phyloP scores from a whole-genome alignment of 176 grass and related monocot genomes.

The Triticum dicoccoides region DNA sequence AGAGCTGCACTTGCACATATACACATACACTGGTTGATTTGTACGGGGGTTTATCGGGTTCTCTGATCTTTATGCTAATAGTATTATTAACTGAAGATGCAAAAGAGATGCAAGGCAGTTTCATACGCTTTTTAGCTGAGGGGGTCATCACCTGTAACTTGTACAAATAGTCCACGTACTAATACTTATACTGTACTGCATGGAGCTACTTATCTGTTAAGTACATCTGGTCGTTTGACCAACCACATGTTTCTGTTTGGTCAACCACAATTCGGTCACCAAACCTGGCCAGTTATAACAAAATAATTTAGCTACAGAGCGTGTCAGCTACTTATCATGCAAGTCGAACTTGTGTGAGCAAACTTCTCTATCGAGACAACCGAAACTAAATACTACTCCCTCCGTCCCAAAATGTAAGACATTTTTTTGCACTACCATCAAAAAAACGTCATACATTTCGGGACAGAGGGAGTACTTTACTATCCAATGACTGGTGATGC shows the following conservation, averaged over 20 bases:
- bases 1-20: not conserved
- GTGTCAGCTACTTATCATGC: not conserved
- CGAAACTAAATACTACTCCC: not conserved
- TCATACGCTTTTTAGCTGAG: no score
- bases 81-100: not conserved
- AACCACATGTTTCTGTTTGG: slow-evolving; percentile 19
- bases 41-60: not conserved
- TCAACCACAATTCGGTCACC: slow-evolving; percentile 29
- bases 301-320: not conserved
- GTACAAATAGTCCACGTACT: not conserved
- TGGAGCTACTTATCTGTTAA: not conserved
- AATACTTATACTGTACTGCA: not conserved
- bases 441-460: no score
- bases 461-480: not conserved
- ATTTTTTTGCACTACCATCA: no score
- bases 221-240: slow-evolving; percentile 14
- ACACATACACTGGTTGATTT: not conserved
- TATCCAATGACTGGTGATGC: not conserved
- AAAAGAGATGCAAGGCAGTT: not conserved
- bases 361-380: not conserved
- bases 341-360: not conserved
- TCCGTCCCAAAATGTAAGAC: no score
- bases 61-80: not conserved
- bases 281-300: not conserved
- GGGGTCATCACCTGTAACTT: no score